These are phyloP conservation scores for Sporisorium iseilematis-ciliati DNA, from an alignment of 1,284 basidiomycete genomes.

Conservation along the genomic window DNA sequence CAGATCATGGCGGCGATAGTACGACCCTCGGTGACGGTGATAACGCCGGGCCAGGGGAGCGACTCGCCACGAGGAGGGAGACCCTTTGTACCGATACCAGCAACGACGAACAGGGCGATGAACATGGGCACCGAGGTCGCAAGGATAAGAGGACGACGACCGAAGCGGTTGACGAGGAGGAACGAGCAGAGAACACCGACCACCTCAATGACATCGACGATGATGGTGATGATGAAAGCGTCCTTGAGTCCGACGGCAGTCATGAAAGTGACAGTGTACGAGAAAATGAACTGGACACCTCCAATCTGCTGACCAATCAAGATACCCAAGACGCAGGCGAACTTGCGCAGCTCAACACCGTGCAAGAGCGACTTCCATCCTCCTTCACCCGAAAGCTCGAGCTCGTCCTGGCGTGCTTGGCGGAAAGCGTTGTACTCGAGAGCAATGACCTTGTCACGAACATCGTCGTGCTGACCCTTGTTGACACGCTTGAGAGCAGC, in stretches of 20 bases:
- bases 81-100: slow-evolving; percentile 68
- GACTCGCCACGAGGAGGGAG: slow-evolving; percentile 47
- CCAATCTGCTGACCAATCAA: slow-evolving; percentile 69
- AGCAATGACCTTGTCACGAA: slow-evolving; percentile 67
- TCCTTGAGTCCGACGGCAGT: slow-evolving; percentile 66
- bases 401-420: slow-evolving; percentile 71
- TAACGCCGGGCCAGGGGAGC: slow-evolving; percentile 51
- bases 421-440: slow-evolving; percentile 69
- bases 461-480: slow-evolving; percentile 68
- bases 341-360: slow-evolving; percentile 68
- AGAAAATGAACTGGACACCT: slow-evolving; percentile 71
- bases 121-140: slow-evolving; percentile 71
- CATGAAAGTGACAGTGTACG: slow-evolving; percentile 66
- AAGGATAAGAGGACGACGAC: slow-evolving; percentile 71
- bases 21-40: slow-evolving; percentile 61
- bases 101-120: slow-evolving; percentile 70
- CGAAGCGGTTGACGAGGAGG: slow-evolving; percentile 72
- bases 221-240: slow-evolving; percentile 71
- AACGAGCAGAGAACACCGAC: slow-evolving; percentile 71
- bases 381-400: slow-evolving; percentile 63
- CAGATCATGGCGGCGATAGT: slow-evolving; percentile 72
- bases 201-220: slow-evolving; percentile 69
- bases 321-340: slow-evolving; percentile 71
- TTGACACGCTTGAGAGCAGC: slow-evolving; percentile 70
- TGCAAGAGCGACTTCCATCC: slow-evolving; percentile 71